Evolutionary conservation across 2,329 filamentous ascomycete genomes (phyloP), one percentile per base, ranked within the genome.

Genomic region (Diaporthe destruens): DNA sequence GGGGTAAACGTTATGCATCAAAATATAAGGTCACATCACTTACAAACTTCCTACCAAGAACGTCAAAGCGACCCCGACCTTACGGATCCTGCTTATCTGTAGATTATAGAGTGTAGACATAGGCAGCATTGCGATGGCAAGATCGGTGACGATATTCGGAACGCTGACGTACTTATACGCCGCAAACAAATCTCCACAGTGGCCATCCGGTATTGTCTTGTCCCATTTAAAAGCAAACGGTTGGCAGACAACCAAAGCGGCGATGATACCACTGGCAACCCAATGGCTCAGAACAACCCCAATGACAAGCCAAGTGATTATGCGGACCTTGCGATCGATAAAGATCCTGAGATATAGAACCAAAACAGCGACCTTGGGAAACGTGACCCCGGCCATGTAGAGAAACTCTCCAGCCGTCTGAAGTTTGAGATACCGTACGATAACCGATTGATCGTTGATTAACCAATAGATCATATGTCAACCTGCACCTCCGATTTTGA

Each of bases 191-290:
- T 59, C 14, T 14, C 12, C 20, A 23, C 55, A 59, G 34, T 59
- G 55, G n/a, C 55, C 55, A 11, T 20, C 34, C 20, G 18, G 54
- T 6, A 59, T 42, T 14, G 32, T 42, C n/a, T 42, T 59, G 36
- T 59, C 55, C 55, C 55, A 59, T 12, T 59, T 42, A 34, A 59
- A 59, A 14, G 55, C 20, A 12, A 59, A 59, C 14, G 55, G 55
- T 36, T 42, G 55, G 34, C 55, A 57, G 18, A 20, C 42, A 11
- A 12, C 32, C 20, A 57, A 57, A 16, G 29, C 20, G 16, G 16
- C 54, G 18, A 57, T 57, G 34, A 57, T 39, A 36, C 55, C 55
- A 12, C 7, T 16, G n/a, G 32, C 55, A 23, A 57, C 20, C 55
- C 55, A 57, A 20, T 57, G n/a, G 11, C 18, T 23, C 32, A 57